These are phyloP conservation scores for Trichophyton simii DNA, from an alignment of 2,329 filamentous ascomycete species.

Conservation along the genomic window DNA sequence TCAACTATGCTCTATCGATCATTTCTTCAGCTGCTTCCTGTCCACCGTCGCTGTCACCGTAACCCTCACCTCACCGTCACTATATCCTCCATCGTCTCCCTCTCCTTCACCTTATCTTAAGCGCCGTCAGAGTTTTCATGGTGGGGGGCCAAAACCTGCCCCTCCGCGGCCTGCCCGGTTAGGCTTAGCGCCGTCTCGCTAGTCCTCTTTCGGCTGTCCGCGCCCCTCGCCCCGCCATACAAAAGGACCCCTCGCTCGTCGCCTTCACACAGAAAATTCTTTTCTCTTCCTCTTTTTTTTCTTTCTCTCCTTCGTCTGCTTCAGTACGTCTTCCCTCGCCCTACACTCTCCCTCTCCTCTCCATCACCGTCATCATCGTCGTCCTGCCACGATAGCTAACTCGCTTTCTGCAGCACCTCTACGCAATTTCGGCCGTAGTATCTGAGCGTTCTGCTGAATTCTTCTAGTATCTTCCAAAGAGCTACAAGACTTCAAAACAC, in stretches of 20 bases:
- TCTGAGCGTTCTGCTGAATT: constrained; percentile 35
- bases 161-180: constrained; percentile 13
- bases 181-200: constrained; percentile 8
- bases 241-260: constrained; percentile 34
- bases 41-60: too few species aligned
- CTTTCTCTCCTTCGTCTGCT: constrained; percentile 29
- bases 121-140: constrained; percentile 15
- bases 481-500: constrained; percentile 32
- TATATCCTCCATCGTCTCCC: background rate
- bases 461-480: constrained; percentile 38
- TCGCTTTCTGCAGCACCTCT: constrained; percentile 35
- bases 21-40: background rate
- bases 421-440: constrained; percentile 38
- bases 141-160: constrained; percentile 18
- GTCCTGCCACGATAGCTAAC: constrained; percentile 16
- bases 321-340: constrained; percentile 31
- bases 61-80: too few species aligned
- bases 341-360: constrained; percentile 22
- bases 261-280: constrained; percentile 22
- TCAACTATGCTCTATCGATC: background rate
- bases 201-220: background rate
- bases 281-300: constrained; percentile 18
- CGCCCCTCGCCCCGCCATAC: constrained; percentile 31
- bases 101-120: background rate
- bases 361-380: constrained; percentile 13